phyloP scores from a whole-genome alignment of 306 rosid genomes.

The cucumber (Cucumis sativus) region DNA sequence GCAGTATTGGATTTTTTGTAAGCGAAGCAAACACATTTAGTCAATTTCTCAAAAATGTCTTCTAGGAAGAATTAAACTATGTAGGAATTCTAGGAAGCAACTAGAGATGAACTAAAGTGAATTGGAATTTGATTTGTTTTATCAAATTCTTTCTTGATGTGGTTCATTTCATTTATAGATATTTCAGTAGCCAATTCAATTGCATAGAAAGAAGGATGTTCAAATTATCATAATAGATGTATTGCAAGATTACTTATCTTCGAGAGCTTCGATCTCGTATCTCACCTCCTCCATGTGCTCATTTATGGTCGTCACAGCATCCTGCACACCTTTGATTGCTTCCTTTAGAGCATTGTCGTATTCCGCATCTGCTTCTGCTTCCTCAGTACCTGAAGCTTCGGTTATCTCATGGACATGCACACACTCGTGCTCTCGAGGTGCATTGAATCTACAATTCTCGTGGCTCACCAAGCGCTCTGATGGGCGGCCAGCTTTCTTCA shows the following conservation, averaged over 20 bases:
- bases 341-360: slow-evolving; percentile 80
- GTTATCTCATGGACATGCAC: slow-evolving; percentile 72
- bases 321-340: slow-evolving; percentile 85
- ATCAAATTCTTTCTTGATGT: too few relatives aligned
- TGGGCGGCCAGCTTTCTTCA: slow-evolving; percentile 80
- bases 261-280: slow-evolving; percentile 87
- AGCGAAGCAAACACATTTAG: too few relatives aligned
- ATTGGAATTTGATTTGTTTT: too few relatives aligned
- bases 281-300: slow-evolving; percentile 88
- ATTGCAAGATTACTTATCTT: slow-evolving; percentile 22
- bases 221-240: background rate
- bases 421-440: slow-evolving; percentile 60
- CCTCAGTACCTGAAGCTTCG: slow-evolving; percentile 76
- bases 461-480: slow-evolving; percentile 76
- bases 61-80: too few relatives aligned
- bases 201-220: background rate
- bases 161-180: too few relatives aligned
- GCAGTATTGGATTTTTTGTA: too few relatives aligned
- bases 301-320: slow-evolving; percentile 62
- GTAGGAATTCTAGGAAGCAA: too few relatives aligned
- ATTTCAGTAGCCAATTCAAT: background rate
- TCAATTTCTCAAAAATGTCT: too few relatives aligned
- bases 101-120: too few relatives aligned
- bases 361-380: slow-evolving; percentile 83
- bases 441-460: slow-evolving; percentile 56